A percentile compares a stretch with the other conserved stretches of the same genome.
These are phyloP conservation scores for Reticulascus tulasneorum DNA, from an alignment of 2,329 filamentous ascomycete genomes.

Conservation along the genomic window DNA sequence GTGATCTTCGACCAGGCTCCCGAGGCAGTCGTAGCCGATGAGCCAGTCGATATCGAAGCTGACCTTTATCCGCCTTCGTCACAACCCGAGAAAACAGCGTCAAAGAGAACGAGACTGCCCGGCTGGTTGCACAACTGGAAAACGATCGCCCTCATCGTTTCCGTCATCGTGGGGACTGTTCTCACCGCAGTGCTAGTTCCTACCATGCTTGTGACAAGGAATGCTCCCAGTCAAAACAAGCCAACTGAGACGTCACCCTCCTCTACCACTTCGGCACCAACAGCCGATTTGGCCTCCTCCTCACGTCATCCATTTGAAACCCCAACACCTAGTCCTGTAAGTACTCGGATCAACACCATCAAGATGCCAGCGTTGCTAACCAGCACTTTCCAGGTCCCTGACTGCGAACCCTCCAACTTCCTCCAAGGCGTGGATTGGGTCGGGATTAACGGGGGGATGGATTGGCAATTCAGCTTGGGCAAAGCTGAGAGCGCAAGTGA, in stretches of 20 bases:
- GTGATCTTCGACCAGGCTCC: constrained; percentile 7
- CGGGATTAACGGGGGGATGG: constrained; percentile 7
- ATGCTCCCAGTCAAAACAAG: too few species aligned
- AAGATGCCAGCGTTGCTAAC: background rate
- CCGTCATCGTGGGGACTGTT: background rate
- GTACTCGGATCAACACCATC: background rate
- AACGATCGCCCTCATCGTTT: constrained; percentile 28
- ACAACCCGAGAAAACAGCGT: background rate
- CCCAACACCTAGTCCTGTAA: constrained; percentile 1
- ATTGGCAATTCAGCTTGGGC: constrained; percentile 11
- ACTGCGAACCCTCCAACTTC: constrained; percentile 8
- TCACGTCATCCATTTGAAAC: background rate
- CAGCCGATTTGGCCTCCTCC: background rate
- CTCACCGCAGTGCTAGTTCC: too few species aligned
- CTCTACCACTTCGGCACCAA: background rate
- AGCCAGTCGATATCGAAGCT: background rate
- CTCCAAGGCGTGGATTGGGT: constrained; percentile 12
- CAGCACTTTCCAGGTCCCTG: background rate
- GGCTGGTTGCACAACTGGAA: background rate
- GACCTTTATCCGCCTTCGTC: background rate
- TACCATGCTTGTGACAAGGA: too few species aligned
- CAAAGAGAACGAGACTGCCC: background rate
- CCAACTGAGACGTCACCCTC: background rate
- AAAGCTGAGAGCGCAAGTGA: constrained; percentile 6
- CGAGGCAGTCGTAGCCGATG: constrained; percentile 5